phyloP scores from a whole-genome alignment of 345 rosid species.

The Triadica sebifera region DNA sequence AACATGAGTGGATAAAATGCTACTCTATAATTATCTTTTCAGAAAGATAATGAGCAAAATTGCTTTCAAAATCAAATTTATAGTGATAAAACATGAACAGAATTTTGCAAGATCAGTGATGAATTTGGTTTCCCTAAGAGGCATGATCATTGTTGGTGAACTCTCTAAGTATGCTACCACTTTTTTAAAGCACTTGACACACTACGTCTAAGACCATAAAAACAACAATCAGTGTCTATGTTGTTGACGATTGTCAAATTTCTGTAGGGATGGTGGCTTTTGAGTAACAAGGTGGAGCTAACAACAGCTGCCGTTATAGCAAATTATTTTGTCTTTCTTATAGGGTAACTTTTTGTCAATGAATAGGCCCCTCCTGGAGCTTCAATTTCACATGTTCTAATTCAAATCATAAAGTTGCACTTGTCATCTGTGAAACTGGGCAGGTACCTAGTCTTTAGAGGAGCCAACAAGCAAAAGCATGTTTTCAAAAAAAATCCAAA shows the following conservation, averaged over 20 bases:
- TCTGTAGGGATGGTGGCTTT: slow-evolving; percentile 91
- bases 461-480: slow-evolving; percentile 94
- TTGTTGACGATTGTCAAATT: slow-evolving; percentile 18
- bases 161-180: background rate
- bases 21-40: no score
- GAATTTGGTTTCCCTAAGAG: background rate
- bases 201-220: background rate
- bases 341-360: slow-evolving; percentile 54
- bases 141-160: background rate
- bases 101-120: background rate
- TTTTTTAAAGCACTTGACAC: background rate
- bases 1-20: background rate
- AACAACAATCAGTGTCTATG: background rate
- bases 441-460: slow-evolving; percentile 86
- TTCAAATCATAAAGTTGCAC: background rate
- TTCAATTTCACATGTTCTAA: slow-evolving; percentile 5
- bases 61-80: no score
- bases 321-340: slow-evolving; percentile 60
- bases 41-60: no score
- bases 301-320: slow-evolving; percentile 51
- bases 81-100: background rate
- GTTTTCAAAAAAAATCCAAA: slow-evolving; percentile 80
- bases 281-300: slow-evolving; percentile 69
- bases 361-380: slow-evolving; percentile 4
- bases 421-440: slow-evolving; percentile 2